Conservation (phyloP, 371 early-diverging fungal genomes). For the Mycotypha africana region DNA sequence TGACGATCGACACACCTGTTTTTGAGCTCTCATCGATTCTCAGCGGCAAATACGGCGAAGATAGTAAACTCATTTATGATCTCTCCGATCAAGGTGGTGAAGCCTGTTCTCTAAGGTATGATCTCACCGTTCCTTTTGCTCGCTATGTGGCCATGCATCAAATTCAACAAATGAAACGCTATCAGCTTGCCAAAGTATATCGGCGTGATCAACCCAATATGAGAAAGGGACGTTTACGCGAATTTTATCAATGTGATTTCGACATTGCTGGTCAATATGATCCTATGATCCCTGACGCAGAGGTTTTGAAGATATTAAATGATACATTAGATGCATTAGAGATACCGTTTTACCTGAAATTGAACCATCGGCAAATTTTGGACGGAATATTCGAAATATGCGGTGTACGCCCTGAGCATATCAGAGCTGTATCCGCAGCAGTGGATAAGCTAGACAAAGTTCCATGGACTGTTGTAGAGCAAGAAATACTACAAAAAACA, state of each 20-base stretch:
- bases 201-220: conserved; percentile 99
- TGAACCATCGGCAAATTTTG: conserved; percentile 96
- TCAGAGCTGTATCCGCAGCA: conserved; percentile 92
- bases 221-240: conserved; percentile 97
- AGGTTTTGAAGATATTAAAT: conserved; percentile 77
- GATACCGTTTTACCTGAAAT: conserved; percentile 80
- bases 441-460: conserved; percentile 99
- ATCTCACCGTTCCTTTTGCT: conserved; percentile 99
- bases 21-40: conserved; percentile 93
- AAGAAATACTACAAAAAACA: conserved; percentile 91
- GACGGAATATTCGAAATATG: conserved; percentile 94
- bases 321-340: conserved; percentile 77
- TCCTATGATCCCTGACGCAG: conserved; percentile 97
- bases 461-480: conserved; percentile 88
- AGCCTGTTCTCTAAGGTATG: conserved; percentile 95
- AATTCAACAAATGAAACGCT: conserved; percentile 88
- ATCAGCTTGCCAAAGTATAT: conserved; percentile 99
- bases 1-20: conserved; percentile 98
- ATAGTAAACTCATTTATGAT: conserved; percentile 98
- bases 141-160: conserved; percentile 95
- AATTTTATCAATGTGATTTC: conserved; percentile 99
- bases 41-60: conserved; percentile 99
- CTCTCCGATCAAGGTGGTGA: conserved; percentile 99
- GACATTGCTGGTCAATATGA: conserved; percentile 98
- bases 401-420: conserved; percentile 85